phyloP scores from a whole-genome alignment of 2,329 filamentous ascomycete genomes.

The Alternaria sp. region DNA sequence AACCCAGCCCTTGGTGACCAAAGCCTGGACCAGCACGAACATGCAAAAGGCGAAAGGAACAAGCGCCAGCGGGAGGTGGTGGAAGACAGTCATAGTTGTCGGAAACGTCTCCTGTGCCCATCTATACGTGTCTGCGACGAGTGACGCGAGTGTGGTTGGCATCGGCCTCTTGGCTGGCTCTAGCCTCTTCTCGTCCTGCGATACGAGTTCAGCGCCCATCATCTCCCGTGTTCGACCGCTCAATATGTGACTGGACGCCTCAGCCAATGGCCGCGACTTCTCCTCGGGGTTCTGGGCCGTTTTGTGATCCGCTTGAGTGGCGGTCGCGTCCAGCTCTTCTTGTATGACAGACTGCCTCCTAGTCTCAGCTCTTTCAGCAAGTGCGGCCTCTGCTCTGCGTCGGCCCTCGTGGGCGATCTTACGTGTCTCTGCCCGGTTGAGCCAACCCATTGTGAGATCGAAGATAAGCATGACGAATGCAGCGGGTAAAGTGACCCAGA shows the following conservation, averaged over 20 bases:
- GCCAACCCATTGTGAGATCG: conserved; percentile 70
- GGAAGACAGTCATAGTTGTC: conserved; percentile 68
- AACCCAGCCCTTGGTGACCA: conserved; percentile 78
- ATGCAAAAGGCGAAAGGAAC: conserved; percentile 76
- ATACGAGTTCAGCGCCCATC: background rate
- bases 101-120: conserved; percentile 75
- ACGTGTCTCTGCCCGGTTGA: conserved; percentile 66
- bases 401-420: conserved; percentile 65
- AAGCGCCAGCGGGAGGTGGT: conserved; percentile 70
- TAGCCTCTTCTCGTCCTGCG: conserved; percentile 11
- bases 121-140: conserved; percentile 53
- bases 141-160: conserved; percentile 61
- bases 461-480: conserved; percentile 72
- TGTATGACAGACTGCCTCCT: conserved; percentile 31
- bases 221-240: conserved; percentile 5
- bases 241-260: conserved; percentile 1
- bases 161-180: conserved; percentile 1
- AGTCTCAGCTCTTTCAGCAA: conserved; percentile 41
- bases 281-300: conserved; percentile 11
- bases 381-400: conserved; percentile 54
- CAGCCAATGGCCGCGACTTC: conserved; percentile 9
- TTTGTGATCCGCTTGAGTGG: background rate
- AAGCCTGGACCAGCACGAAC: conserved; percentile 75
- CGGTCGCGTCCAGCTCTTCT: conserved; percentile 10
- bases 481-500: conserved; percentile 72